These are phyloP conservation scores for Candida mattraensis DNA, from an alignment of 805 yeast species.

Conservation along the genomic window DNA sequence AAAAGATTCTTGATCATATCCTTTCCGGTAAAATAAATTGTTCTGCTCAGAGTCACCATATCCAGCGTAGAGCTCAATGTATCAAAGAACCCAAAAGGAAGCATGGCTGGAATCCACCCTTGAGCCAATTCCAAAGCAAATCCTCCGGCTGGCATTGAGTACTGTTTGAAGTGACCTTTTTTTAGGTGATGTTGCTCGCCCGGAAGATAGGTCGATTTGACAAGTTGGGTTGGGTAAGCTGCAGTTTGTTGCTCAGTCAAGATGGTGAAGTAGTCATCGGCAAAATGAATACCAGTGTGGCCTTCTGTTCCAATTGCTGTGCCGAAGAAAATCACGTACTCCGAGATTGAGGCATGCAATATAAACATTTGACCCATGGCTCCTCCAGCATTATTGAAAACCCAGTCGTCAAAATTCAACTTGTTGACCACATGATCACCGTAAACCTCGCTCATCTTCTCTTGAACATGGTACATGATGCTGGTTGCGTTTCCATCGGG, in stretches of 20 bases:
- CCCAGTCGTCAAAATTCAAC: conserved; percentile 81
- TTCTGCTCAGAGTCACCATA: conserved; percentile 61
- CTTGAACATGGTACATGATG: conserved; percentile 61
- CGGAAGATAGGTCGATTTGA: conserved; percentile 73
- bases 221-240: conserved; percentile 60
- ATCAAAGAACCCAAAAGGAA: conserved; percentile 92
- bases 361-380: conserved; percentile 98
- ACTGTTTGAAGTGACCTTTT: conserved; percentile 79
- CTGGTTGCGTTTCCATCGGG: conserved; percentile 61
- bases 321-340: conserved; percentile 91
- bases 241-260: conserved; percentile 78
- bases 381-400: conserved; percentile 96
- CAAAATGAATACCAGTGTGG: conserved; percentile 92
- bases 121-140: conserved; percentile 95
- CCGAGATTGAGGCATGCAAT: conserved; percentile 90
- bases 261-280: conserved; percentile 96
- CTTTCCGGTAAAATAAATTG: conserved; percentile 70
- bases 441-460: conserved; percentile 58
- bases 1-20: conserved; percentile 73
- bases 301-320: conserved; percentile 95
- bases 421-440: conserved; percentile 69
- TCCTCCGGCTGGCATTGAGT: conserved; percentile 75
- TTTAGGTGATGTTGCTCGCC: conserved; percentile 83
- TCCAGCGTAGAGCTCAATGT: conserved; percentile 80
- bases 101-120: conserved; percentile 98